Evolutionary conservation across 2,329 filamentous ascomycete genomes (phyloP), one percentile per base, ranked within the genome.

Genomic region (Penicillium sp.): DNA sequence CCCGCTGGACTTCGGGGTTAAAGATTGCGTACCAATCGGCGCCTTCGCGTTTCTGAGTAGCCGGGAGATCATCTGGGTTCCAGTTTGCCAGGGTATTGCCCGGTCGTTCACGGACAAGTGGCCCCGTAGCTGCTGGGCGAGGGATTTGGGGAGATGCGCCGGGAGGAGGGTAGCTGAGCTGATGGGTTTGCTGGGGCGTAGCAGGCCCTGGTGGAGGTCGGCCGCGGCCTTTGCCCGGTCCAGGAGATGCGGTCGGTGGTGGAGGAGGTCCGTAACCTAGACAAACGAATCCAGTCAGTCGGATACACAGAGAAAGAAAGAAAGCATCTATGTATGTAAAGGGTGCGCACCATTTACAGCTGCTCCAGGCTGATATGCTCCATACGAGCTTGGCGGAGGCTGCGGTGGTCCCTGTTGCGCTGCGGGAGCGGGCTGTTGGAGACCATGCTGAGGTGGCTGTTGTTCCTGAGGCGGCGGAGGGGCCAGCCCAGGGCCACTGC

Each of bases 1-100:
- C 85, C 58, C 94, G 90, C 61, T 90, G 90, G 38, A 97, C 89
- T 57, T 88, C 84, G 46, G 93, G 91, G 75, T 99, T 97, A 82
- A 97, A 99, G 62, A 97, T 90, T 46, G 90, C 93, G 71, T 95
- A 96, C 94, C 94, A 99, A 71, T 97, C 94, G 46, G 84, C 79
- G 28, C 90, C 89, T 57, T 91, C 89, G 71, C 93, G 92, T 82
- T 97, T 97, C 62, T 91, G 85, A 65, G 91, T 87, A 1, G 88
- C 83, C 28, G 92, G 91, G 42, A 97, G 81, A 60, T 90, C 85
- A 60, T 97, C 91, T 6, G 89, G 85, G 64, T 96, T 91, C 59
- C 97, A 82, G 63, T 97, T 93, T 52, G 90, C 90, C 26, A 97
- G 81, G 53, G 88, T 84, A 65, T 89, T 89, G 58, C 84, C 83